phyloP scores from a whole-genome alignment of 2,329 filamentous ascomycete species.

The Exophiala sp. region DNA sequence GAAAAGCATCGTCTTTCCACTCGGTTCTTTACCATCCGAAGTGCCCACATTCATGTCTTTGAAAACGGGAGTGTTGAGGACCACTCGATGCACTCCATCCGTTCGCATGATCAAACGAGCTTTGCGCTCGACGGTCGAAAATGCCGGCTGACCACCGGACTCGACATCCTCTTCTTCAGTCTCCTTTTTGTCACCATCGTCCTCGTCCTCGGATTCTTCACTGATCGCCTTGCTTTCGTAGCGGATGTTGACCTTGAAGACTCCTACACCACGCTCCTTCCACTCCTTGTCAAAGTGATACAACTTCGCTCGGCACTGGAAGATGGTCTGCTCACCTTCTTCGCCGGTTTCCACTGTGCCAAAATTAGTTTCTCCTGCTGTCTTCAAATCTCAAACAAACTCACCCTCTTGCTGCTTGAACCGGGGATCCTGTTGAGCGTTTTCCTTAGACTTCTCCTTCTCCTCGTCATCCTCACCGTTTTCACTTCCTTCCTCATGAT shows the following conservation, averaged over 20 bases:
- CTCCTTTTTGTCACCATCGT: slow-evolving; percentile 26
- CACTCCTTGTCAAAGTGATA: slow-evolving; percentile 72
- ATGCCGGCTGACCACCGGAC: slow-evolving; percentile 32
- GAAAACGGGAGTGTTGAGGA: slow-evolving; percentile 77
- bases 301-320: slow-evolving; percentile 74
- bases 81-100: slow-evolving; percentile 78
- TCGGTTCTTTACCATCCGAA: slow-evolving; percentile 54
- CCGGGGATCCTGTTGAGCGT: slow-evolving; percentile 44
- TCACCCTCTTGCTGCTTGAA: slow-evolving; percentile 59
- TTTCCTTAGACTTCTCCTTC: slow-evolving; percentile 59
- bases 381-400: slow-evolving; percentile 29
- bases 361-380: slow-evolving; percentile 30
- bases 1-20: slow-evolving; percentile 64
- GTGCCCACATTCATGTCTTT: slow-evolving; percentile 74
- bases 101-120: slow-evolving; percentile 83
- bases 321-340: slow-evolving; percentile 68
- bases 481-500: slow-evolving; percentile 47
- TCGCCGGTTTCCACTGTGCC: slow-evolving; percentile 75
- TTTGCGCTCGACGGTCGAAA: slow-evolving; percentile 31
- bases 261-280: slow-evolving; percentile 58
- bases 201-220: slow-evolving; percentile 44
- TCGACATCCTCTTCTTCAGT: slow-evolving; percentile 34
- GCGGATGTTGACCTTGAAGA: slow-evolving; percentile 37
- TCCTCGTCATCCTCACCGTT: slow-evolving; percentile 43
- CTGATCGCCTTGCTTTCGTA: slow-evolving; percentile 53